Percentiles rank a stretch among this genome's conserved stretches.
phyloP scores from a whole-genome alignment of 139 green algal genomes.

The Pseudopediastrum boryanum region DNA sequence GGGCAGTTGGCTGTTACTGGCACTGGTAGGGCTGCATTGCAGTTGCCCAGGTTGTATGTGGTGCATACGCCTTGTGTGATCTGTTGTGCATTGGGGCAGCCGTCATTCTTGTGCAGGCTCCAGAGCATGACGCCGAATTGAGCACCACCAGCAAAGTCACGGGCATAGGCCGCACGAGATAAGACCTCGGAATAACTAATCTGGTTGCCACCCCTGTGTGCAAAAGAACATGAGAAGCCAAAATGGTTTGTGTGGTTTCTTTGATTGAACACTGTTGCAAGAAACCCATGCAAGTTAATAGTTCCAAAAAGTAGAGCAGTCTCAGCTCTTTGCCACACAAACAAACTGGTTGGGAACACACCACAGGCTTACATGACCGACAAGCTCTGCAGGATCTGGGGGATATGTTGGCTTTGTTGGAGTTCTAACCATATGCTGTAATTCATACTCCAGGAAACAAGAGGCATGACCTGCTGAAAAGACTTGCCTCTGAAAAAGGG shows the following conservation, averaged over 20 bases:
- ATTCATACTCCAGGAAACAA: too few relatives aligned
- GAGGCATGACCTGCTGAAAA: too few relatives aligned
- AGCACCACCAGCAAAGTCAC: neutral
- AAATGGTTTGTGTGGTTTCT: neutral
- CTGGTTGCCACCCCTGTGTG: slow-evolving; percentile 1
- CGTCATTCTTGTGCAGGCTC: slow-evolving; percentile 16
- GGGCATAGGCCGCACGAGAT: slow-evolving; percentile 11
- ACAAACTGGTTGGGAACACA: too few relatives aligned
- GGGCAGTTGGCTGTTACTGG: neutral
- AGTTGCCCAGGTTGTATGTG: neutral
- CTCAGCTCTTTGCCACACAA: too few relatives aligned
- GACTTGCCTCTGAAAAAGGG: too few relatives aligned
- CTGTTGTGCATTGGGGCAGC: slow-evolving; percentile 29
- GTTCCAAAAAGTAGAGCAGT: too few relatives aligned
- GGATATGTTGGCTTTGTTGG: too few relatives aligned
- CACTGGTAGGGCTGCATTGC: neutral
- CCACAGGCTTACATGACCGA: too few relatives aligned
- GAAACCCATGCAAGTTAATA: too few relatives aligned
- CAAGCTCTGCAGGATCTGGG: too few relatives aligned
- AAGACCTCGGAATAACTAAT: neutral
- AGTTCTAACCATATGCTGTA: too few relatives aligned
- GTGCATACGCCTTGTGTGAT: slow-evolving; percentile 6
- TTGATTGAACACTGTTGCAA: too few relatives aligned
- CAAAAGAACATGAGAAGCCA: neutral
- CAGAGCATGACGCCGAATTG: slow-evolving; percentile 28